These are phyloP conservation scores for Kodamaea kaohsiungensis DNA, from an alignment of 805 yeast genomes.

Conservation along the genomic window DNA sequence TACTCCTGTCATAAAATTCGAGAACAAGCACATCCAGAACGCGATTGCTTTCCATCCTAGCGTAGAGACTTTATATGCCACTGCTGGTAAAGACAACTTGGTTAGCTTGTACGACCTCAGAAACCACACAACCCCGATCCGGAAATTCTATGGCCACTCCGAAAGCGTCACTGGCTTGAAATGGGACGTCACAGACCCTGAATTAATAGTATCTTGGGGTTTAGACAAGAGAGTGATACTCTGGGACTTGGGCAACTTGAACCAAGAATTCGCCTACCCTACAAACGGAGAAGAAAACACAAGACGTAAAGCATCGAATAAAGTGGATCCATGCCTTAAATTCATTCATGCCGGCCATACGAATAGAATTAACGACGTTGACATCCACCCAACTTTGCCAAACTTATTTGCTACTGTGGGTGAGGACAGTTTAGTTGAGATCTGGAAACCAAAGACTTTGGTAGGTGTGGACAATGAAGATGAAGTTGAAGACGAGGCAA, in stretches of 20 bases:
- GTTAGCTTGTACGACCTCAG: slow-evolving; percentile 76
- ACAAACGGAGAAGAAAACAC: slow-evolving; percentile 40
- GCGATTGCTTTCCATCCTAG: slow-evolving; percentile 66
- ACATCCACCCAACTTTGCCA: slow-evolving; percentile 61
- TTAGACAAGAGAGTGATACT: slow-evolving; percentile 67
- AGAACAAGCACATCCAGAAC: slow-evolving; percentile 60
- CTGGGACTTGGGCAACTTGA: slow-evolving; percentile 71
- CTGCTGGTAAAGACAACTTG: slow-evolving; percentile 78
- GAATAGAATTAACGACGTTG: slow-evolving; percentile 62
- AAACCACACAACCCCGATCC: slow-evolving; percentile 55
- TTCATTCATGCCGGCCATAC: slow-evolving; percentile 91
- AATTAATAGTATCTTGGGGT: slow-evolving; percentile 56
- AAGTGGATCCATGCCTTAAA: slow-evolving; percentile 66
- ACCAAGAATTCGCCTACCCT: slow-evolving; percentile 50
- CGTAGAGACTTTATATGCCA: slow-evolving; percentile 57
- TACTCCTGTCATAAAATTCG: slow-evolving; percentile 45
- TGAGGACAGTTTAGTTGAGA: slow-evolving; percentile 72
- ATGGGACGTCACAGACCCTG: slow-evolving; percentile 51
- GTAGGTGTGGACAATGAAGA: slow-evolving; percentile 36
- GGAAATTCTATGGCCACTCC: slow-evolving; percentile 68
- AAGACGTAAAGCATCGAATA: slow-evolving; percentile 50
- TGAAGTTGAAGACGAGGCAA: slow-evolving; percentile 26
- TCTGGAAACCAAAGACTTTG: slow-evolving; percentile 68
- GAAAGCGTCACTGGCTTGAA: slow-evolving; percentile 43
- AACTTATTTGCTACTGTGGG: slow-evolving; percentile 67